Percentiles rank a stretch among this genome's conserved stretches.
These are phyloP conservation scores for Gaeumannomyces tritici DNA, from an alignment of 2,329 filamentous ascomycete species.

Conservation along the genomic window DNA sequence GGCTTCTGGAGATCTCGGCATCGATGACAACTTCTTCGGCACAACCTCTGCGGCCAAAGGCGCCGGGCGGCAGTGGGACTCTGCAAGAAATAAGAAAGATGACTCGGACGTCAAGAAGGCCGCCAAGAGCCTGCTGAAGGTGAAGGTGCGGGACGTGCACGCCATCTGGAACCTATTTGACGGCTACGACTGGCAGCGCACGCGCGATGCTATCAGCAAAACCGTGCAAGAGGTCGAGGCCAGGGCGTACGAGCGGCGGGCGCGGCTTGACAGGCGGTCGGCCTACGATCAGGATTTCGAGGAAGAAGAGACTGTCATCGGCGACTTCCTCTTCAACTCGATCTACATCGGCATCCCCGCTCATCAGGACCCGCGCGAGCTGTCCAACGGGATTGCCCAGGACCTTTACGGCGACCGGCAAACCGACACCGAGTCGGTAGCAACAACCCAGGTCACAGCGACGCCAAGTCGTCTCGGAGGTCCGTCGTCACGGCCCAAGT, in stretches of 20 bases:
- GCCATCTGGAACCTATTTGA: slow-evolving; percentile 97
- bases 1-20: slow-evolving; percentile 54
- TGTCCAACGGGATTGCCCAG: slow-evolving; percentile 77
- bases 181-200: slow-evolving; percentile 91
- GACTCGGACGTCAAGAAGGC: slow-evolving; percentile 40
- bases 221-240: slow-evolving; percentile 82
- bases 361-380: slow-evolving; percentile 73
- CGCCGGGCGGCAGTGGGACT: slow-evolving; percentile 73
- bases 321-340: slow-evolving; percentile 95
- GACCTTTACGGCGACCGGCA: slow-evolving; percentile 69
- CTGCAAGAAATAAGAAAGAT: slow-evolving; percentile 64
- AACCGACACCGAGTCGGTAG: slow-evolving; percentile 77
- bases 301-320: slow-evolving; percentile 78
- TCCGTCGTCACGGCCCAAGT: slow-evolving; percentile 20
- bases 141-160: slow-evolving; percentile 78
- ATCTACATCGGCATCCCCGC: slow-evolving; percentile 93
- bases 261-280: slow-evolving; percentile 45
- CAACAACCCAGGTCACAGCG: slow-evolving; percentile 54
- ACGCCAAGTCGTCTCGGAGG: slow-evolving; percentile 29
- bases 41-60: slow-evolving; percentile 49
- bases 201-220: slow-evolving; percentile 75
- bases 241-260: slow-evolving; percentile 66
- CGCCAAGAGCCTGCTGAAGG: slow-evolving; percentile 59
- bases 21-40: slow-evolving; percentile 72
- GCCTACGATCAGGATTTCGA: slow-evolving; percentile 54